Evolutionary conservation across 192 early-diverging fungal species (phyloP).

Genomic region (Coemansia erecta): DNA sequence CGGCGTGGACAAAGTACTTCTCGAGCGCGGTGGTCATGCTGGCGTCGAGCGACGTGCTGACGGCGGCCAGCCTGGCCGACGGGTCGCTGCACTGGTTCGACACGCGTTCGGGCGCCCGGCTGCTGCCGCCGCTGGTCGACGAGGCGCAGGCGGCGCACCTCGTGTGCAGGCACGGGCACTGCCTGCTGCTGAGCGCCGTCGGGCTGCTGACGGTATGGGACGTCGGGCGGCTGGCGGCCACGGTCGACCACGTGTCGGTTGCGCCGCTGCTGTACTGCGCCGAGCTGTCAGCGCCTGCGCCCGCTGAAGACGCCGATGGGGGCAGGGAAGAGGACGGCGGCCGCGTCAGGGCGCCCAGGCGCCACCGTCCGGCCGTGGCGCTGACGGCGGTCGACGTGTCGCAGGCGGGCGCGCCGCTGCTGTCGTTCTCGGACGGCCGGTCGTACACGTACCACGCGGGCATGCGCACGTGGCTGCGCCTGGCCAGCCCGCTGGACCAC

Average conservation of each 20-base stretch:
- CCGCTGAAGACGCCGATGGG: background rate
- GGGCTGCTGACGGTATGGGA: slow-evolving; percentile 39
- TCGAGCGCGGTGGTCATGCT: background rate
- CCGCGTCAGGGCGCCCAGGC: slow-evolving; percentile 6
- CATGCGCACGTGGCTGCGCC: slow-evolving; percentile 24
- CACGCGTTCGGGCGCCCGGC: slow-evolving; percentile 26
- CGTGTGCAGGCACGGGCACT: slow-evolving; percentile 17
- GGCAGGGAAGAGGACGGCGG: background rate
- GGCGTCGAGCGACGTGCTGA: slow-evolving; percentile 4
- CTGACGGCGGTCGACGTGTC: slow-evolving; percentile 23
- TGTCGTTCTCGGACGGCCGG: slow-evolving; percentile 31
- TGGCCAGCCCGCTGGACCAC: slow-evolving; percentile 23
- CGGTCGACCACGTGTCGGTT: slow-evolving; percentile 19
- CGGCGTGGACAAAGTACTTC: slow-evolving; percentile 18
- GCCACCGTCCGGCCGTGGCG: slow-evolving; percentile 13
- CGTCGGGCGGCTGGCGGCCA: background rate
- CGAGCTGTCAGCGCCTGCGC: slow-evolving; percentile 2
- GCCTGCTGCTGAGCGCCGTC: slow-evolving; percentile 25
- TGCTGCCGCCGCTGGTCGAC: slow-evolving; percentile 17
- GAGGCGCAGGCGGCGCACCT: slow-evolving; percentile 30
- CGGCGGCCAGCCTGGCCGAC: slow-evolving; percentile 18
- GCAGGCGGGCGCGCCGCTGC: slow-evolving; percentile 6
- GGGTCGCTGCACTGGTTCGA: slow-evolving; percentile 39
- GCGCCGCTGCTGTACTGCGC: slow-evolving; percentile 40
- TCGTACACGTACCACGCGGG: slow-evolving; percentile 13